Evolutionary conservation across 148 eudicot species (phyloP).

Genomic region (Amaranthus cruentus): DNA sequence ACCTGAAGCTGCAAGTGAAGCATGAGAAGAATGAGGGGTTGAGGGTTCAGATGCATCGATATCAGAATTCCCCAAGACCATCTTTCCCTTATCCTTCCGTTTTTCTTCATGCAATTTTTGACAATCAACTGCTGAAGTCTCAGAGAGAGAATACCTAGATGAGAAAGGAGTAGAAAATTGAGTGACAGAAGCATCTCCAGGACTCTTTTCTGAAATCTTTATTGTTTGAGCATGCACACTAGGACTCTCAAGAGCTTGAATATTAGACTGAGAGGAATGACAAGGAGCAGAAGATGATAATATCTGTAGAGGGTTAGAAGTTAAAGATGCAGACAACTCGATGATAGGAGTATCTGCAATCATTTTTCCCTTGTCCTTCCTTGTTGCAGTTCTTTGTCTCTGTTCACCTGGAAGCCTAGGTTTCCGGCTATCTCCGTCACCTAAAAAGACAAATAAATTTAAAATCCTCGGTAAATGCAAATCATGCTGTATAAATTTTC

Average conservation of each 20-base stretch:
- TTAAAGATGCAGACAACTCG: conserved; percentile 3
- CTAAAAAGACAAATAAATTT: not conserved
- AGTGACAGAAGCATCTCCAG: not conserved
- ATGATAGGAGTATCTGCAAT: conserved; percentile 4
- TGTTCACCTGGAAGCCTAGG: conserved; percentile 18
- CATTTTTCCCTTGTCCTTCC: conserved; percentile 20
- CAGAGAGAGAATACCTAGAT: conserved; percentile 7
- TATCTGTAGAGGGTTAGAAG: conserved; percentile 5
- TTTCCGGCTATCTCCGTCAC: conserved; percentile 1
- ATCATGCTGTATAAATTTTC: not conserved
- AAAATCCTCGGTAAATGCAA: not conserved
- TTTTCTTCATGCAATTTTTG: conserved; percentile 13
- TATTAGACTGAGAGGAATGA: not conserved
- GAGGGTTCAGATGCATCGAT: conserved; percentile 3
- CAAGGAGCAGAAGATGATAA: conserved; percentile 10
- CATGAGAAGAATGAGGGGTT: conserved; percentile 8
- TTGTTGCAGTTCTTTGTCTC: conserved; percentile 10
- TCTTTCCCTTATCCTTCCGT: conserved; percentile 21
- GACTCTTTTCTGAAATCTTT: conserved; percentile 5
- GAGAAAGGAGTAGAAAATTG: not conserved
- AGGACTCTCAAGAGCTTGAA: not conserved
- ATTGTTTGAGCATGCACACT: not conserved
- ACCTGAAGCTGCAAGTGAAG: conserved; percentile 28
- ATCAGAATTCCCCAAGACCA: conserved; percentile 11
- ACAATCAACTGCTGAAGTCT: conserved; percentile 6